Evolutionary conservation across 2,329 filamentous ascomycete genomes (phyloP).

Genomic region (Fusarium tjaetaba): DNA sequence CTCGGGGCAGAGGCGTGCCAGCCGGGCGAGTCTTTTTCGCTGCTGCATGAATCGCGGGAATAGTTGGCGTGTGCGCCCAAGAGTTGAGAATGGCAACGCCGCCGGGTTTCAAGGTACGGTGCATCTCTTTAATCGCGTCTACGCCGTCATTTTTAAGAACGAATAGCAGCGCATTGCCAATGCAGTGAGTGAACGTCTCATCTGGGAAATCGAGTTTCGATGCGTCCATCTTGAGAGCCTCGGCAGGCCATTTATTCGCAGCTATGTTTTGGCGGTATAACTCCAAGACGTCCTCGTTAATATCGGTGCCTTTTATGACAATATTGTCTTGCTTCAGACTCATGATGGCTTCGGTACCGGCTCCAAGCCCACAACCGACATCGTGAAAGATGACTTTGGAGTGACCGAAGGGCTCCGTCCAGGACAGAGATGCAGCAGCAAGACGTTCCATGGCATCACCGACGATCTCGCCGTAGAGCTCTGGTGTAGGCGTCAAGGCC

Average conservation of each 20-base stretch:
- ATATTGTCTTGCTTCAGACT: fast-evolving
- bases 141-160: slow-evolving; percentile 1
- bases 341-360: background rate
- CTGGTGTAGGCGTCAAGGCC: slow-evolving; percentile 7
- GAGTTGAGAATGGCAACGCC: background rate
- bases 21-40: background rate
- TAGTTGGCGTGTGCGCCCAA: background rate
- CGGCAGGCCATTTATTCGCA: background rate
- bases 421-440: background rate
- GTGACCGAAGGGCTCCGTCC: fast-evolving
- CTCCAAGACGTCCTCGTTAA: fast-evolving
- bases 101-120: background rate
- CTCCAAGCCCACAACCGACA: slow-evolving; percentile 1
- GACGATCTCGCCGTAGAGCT: background rate
- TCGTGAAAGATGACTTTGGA: background rate
- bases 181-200: background rate
- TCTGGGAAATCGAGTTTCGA: background rate
- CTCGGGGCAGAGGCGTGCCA: background rate
- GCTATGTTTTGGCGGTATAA: background rate
- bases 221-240: background rate
- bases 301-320: background rate
- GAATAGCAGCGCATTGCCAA: background rate
- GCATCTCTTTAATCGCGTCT: background rate
- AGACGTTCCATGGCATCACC: slow-evolving; percentile 6
- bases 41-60: background rate